These are phyloP conservation scores for Calonectria leucothoes DNA, from an alignment of 2,329 filamentous ascomycete species.

Conservation along the genomic window DNA sequence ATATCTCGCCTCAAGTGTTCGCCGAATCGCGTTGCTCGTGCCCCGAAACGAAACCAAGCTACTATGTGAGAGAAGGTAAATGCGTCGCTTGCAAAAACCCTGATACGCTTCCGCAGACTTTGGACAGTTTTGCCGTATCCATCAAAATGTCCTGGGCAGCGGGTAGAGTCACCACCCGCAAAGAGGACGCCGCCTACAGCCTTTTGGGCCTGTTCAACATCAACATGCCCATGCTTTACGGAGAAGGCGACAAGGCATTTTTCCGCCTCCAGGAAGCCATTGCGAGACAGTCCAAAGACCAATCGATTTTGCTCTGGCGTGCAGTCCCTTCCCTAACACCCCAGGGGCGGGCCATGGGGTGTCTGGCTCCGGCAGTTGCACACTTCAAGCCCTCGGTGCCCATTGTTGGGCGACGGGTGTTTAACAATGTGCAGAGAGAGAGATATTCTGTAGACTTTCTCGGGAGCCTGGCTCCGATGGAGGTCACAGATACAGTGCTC, in stretches of 20 bases:
- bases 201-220: constrained; percentile 44
- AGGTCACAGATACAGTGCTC: constrained; percentile 35
- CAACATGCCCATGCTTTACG: constrained; percentile 45
- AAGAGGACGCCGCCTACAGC: constrained; percentile 46
- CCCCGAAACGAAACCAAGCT: background rate
- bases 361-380: constrained; percentile 24
- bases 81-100: constrained; percentile 20
- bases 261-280: constrained; percentile 39
- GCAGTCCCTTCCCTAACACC: background rate
- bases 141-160: constrained; percentile 45
- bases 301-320: constrained; percentile 37
- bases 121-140: constrained; percentile 37
- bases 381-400: constrained; percentile 28
- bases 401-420: constrained; percentile 32
- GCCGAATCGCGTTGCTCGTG: constrained; percentile 32
- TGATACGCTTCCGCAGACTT: constrained; percentile 32
- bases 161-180: constrained; percentile 37
- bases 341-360: constrained; percentile 22
- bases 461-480: constrained; percentile 30
- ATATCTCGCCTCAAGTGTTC: constrained; percentile 34
- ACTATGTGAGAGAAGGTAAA: constrained; percentile 29
- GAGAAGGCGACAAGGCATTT: constrained; percentile 43
- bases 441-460: constrained; percentile 33
- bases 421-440: constrained; percentile 25
- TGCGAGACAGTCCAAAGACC: constrained; percentile 36